phyloP scores from a whole-genome alignment of 306 rosid species.

The Pueraria montana region DNA sequence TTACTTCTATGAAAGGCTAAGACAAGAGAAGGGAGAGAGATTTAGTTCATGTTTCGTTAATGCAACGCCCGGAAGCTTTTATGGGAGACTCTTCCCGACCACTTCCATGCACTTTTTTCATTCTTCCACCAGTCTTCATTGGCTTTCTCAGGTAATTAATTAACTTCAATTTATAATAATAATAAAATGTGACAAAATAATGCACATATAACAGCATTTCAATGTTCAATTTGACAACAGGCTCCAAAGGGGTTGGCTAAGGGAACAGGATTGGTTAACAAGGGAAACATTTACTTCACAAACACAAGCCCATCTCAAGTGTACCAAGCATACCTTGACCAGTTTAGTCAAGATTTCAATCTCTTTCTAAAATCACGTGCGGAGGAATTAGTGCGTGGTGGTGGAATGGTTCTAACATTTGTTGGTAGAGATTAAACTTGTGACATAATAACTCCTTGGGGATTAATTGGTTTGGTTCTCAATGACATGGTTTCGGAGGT shows the following conservation, averaged over 20 bases:
- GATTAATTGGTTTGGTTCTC: constrained; percentile 52
- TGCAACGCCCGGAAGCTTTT: constrained; percentile 64
- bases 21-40: constrained; percentile 10
- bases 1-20: constrained; percentile 40
- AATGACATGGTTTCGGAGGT: constrained; percentile 66
- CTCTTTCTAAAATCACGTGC: constrained; percentile 55
- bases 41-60: constrained; percentile 51
- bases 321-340: constrained; percentile 47
- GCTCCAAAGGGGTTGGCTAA: constrained; percentile 38
- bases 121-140: constrained; percentile 58
- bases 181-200: not conserved
- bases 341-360: constrained; percentile 58
- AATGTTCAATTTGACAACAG: not conserved
- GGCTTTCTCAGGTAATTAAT: constrained; percentile 57
- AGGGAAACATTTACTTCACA: constrained; percentile 47
- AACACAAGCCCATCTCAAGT: constrained; percentile 53
- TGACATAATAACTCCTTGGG: constrained; percentile 44
- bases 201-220: not conserved
- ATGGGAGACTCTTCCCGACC: constrained; percentile 65
- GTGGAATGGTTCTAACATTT: constrained; percentile 55
- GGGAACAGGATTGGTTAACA: constrained; percentile 33
- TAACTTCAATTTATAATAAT: not conserved
- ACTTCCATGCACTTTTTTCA: constrained; percentile 57
- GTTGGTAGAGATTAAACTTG: constrained; percentile 45
- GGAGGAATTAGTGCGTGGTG: constrained; percentile 57